A percentile compares a stretch with the other conserved stretches of the same genome.
phyloP scores from a whole-genome alignment of 257 asterid genomes.

The Paulownia fortunei region DNA sequence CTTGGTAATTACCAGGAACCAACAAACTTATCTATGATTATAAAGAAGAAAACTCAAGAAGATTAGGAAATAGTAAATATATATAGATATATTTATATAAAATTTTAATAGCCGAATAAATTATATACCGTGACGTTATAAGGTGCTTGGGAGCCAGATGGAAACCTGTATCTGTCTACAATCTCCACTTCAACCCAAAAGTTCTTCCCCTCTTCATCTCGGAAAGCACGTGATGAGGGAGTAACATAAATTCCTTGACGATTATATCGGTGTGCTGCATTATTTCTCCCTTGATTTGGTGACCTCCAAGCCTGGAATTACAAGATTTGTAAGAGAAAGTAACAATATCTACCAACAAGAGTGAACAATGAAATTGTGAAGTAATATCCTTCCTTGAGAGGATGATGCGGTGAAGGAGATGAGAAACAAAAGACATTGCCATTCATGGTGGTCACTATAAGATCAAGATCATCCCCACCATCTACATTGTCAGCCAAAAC shows the following conservation, averaged over 20 bases:
- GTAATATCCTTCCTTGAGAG: slow-evolving; percentile 73
- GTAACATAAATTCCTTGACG: slow-evolving; percentile 90
- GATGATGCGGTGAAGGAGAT: slow-evolving; percentile 96
- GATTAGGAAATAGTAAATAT: slow-evolving; percentile 4
- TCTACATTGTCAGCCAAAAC: slow-evolving; percentile 96
- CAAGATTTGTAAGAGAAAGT: slow-evolving; percentile 30
- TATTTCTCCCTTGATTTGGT: slow-evolving; percentile 87
- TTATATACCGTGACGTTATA: slow-evolving; percentile 85
- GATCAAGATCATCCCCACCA: slow-evolving; percentile 99
- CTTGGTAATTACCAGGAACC: slow-evolving; percentile 99
- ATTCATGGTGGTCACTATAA: slow-evolving; percentile 95
- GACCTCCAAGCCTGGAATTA: slow-evolving; percentile 86
- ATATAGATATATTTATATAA: background rate
- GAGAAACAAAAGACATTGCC: slow-evolving; percentile 99
- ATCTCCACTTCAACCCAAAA: slow-evolving; percentile 95
- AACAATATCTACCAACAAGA: slow-evolving; percentile 20
- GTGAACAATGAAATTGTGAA: background rate
- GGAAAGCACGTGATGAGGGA: slow-evolving; percentile 86
- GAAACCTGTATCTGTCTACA: slow-evolving; percentile 76
- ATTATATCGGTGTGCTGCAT: slow-evolving; percentile 64
- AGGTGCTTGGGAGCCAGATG: slow-evolving; percentile 95
- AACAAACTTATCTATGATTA: slow-evolving; percentile 74
- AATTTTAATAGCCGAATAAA: background rate
- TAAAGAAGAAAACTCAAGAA: slow-evolving; percentile 10
- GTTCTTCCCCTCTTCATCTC: slow-evolving; percentile 98